Conservation (phyloP, 2,329 filamentous ascomycete species). For the Zasmidium angulare region DNA sequence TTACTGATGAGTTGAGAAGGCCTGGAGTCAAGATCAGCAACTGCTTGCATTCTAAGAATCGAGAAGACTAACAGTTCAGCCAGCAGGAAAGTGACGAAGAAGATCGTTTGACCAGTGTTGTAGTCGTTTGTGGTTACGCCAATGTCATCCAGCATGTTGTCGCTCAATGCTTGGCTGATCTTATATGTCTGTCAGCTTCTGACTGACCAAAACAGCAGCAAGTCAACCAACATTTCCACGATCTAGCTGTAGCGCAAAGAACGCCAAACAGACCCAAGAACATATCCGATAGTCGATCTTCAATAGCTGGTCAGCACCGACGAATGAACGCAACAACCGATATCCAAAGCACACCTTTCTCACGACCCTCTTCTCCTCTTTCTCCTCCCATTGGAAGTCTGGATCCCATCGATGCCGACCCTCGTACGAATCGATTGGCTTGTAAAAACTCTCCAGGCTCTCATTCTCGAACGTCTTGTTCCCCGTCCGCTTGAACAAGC, state of each 20-base stretch:
- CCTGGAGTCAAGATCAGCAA: constrained; percentile 29
- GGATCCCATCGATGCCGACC: constrained; percentile 60
- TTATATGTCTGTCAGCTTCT: too few species aligned
- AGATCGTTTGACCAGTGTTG: constrained; percentile 50
- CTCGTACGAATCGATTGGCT: constrained; percentile 58
- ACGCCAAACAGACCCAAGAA: constrained; percentile 55
- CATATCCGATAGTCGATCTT: constrained; percentile 54
- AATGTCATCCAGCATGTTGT: constrained; percentile 58
- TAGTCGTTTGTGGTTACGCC: constrained; percentile 54
- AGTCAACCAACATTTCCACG: constrained; percentile 62
- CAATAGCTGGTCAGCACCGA: constrained; percentile 38
- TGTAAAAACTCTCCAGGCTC: constrained; percentile 44
- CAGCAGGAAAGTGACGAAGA: constrained; percentile 79
- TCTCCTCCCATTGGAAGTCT: constrained; percentile 54
- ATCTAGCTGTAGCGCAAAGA: constrained; percentile 55
- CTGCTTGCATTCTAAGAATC: background rate
- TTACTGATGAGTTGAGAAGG: constrained; percentile 44
- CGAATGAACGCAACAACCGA: background rate
- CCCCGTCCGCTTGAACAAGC: constrained; percentile 20
- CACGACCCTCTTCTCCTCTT: constrained; percentile 58
- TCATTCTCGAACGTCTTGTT: constrained; percentile 36
- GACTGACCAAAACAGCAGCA: too few species aligned
- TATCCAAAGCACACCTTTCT: constrained; percentile 45
- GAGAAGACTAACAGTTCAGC: constrained; percentile 29
- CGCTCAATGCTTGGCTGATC: constrained; percentile 62